Evolutionary conservation across 2,329 filamentous ascomycete genomes (phyloP).

Genomic region (Pseudogymnoascus sp.): DNA sequence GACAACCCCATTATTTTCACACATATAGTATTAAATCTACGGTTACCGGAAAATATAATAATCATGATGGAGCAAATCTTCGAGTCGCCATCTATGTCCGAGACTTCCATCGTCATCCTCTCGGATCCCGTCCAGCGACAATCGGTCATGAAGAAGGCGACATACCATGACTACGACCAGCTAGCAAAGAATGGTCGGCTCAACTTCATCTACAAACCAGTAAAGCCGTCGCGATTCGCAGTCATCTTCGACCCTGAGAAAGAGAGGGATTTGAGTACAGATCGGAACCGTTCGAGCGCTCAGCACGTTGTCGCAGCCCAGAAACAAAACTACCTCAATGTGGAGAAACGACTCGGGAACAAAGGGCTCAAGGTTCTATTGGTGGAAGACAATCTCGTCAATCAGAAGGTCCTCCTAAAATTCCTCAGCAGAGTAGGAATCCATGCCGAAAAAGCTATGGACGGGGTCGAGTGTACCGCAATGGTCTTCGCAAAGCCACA

Average conservation of each 20-base stretch:
- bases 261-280: slow-evolving; percentile 69
- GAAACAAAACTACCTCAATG: slow-evolving; percentile 72
- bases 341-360: slow-evolving; percentile 66
- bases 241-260: slow-evolving; percentile 77
- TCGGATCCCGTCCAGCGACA: slow-evolving; percentile 86
- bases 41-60: slow-evolving; percentile 67
- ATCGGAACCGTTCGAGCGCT: slow-evolving; percentile 71
- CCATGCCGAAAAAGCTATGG: slow-evolving; percentile 63
- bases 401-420: slow-evolving; percentile 75
- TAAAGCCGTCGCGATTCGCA: slow-evolving; percentile 85
- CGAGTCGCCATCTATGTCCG: slow-evolving; percentile 46
- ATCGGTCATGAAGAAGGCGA: slow-evolving; percentile 64
- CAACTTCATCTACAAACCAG: slow-evolving; percentile 83
- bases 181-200: slow-evolving; percentile 57
- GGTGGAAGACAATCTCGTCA: slow-evolving; percentile 79
- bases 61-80: slow-evolving; percentile 66
- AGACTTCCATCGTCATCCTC: slow-evolving; percentile 67
- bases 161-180: slow-evolving; percentile 54
- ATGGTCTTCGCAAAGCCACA: slow-evolving; percentile 60
- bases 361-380: slow-evolving; percentile 74
- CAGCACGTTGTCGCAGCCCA: slow-evolving; percentile 73
- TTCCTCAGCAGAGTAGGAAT: slow-evolving; percentile 72
- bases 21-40: slow-evolving; percentile 80
- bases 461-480: slow-evolving; percentile 72
- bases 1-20: slow-evolving; percentile 69